phyloP scores from a whole-genome alignment of 192 early-diverging fungal species.

The Dissophora ornata region DNA sequence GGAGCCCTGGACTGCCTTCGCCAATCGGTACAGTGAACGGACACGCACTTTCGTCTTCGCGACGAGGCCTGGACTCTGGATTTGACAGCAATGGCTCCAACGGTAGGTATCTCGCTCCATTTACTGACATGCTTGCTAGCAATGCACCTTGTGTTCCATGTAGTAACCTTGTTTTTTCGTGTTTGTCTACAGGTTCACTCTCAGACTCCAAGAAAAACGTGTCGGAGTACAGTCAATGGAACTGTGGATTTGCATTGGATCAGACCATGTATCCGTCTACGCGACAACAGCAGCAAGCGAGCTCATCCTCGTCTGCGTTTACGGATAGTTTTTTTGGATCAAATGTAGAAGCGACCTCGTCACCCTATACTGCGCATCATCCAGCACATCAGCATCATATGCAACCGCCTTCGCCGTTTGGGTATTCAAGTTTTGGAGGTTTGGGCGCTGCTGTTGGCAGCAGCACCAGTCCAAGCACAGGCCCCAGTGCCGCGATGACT shows the following conservation, averaged over 20 bases:
- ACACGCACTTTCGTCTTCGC: conserved; percentile 15
- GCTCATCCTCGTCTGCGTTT: conserved; percentile 17
- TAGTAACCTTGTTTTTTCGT: neutral
- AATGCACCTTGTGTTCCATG: neutral
- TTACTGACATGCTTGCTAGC: neutral
- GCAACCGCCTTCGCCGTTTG: conserved; percentile 26
- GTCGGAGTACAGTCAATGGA: conserved; percentile 53
- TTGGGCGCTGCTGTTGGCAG: too few species aligned
- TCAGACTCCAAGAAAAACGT: conserved; percentile 22
- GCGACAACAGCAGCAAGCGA: conserved; percentile 18
- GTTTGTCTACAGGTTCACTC: conserved; percentile 9
- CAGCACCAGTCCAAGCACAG: too few species aligned
- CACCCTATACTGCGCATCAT: conserved; percentile 13
- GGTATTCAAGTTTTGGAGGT: conserved; percentile 28
- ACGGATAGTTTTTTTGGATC: conserved; percentile 47
- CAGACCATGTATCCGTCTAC: conserved; percentile 33
- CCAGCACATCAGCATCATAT: conserved; percentile 12
- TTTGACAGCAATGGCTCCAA: conserved; percentile 29
- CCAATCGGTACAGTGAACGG: conserved; percentile 48
- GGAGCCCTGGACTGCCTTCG: conserved; percentile 33
- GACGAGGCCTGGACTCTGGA: conserved; percentile 30
- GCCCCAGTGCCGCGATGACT: neutral
- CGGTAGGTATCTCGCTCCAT: conserved; percentile 11
- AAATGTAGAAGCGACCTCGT: conserved; percentile 4
- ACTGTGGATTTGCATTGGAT: conserved; percentile 46